Percentiles rank a stretch among this genome's conserved stretches.
These are phyloP conservation scores for Ophiocordyceps unilateralis DNA, from an alignment of 2,329 filamentous ascomycete genomes.

Conservation along the genomic window DNA sequence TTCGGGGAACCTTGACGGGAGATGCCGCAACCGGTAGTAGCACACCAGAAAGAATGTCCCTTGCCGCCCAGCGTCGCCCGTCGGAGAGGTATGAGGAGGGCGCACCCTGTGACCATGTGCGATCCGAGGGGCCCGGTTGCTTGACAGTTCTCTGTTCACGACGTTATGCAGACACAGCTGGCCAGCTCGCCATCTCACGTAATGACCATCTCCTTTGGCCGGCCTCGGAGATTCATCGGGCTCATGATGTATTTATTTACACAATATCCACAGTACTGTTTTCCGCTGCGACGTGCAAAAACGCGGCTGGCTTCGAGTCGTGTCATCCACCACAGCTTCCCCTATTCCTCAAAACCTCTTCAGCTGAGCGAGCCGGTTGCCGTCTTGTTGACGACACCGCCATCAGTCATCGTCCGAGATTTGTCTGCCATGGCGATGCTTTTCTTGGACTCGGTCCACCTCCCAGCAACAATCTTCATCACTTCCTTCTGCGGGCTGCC, in stretches of 20 bases:
- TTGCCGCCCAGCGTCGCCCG: background rate
- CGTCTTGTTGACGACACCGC: background rate
- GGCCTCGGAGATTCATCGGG: background rate
- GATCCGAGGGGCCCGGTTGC: background rate
- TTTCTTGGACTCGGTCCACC: constrained; percentile 35
- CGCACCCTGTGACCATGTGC: background rate
- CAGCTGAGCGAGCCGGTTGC: background rate
- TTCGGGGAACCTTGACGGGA: constrained; percentile 28
- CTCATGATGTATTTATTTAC: background rate
- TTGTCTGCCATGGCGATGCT: constrained; percentile 17
- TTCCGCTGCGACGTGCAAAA: background rate
- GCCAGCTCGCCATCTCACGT: background rate
- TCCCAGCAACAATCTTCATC: constrained; percentile 48
- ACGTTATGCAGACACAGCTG: background rate
- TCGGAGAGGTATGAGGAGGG: background rate
- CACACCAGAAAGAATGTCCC: no score
- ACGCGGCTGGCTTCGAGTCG: background rate
- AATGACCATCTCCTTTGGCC: background rate
- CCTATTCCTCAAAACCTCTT: background rate
- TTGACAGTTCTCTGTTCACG: background rate
- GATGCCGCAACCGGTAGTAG: background rate
- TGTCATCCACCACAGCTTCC: background rate
- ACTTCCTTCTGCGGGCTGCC: constrained; percentile 46
- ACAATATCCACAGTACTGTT: background rate
- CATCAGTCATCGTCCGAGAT: constrained; percentile 3